A percentile compares a stretch with the other conserved stretches of the same genome.
Evolutionary conservation across 1,284 basidiomycete genomes (phyloP).

Genomic region (Leucoagaricus sp.): DNA sequence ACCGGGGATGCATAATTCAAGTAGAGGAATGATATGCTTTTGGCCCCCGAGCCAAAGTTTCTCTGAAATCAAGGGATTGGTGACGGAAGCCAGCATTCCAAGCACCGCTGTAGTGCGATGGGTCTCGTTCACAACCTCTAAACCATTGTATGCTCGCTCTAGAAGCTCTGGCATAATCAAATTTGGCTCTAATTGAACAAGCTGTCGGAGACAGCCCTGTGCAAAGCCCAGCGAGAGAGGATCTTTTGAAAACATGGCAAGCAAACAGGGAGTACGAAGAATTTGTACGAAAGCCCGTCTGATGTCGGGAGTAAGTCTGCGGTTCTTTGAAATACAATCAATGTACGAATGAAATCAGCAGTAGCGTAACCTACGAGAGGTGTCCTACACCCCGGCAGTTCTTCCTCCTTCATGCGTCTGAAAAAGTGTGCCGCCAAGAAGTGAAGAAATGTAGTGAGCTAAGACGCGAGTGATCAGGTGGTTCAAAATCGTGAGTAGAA

Average conservation of each 20-base stretch:
- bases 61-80: conserved; percentile 80
- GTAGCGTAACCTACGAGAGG: conserved; percentile 57
- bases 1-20: conserved; percentile 90
- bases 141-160: conserved; percentile 87
- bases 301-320: conserved; percentile 83
- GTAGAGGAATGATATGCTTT: conserved; percentile 85
- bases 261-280: conserved; percentile 85
- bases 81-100: conserved; percentile 82
- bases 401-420: conserved; percentile 84
- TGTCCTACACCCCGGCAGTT: conserved; percentile 78
- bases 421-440: conserved; percentile 82
- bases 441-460: conserved; percentile 79
- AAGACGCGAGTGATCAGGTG: conserved; percentile 8
- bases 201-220: conserved; percentile 69
- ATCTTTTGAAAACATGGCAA: conserved; percentile 96
- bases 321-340: conserved; percentile 41
- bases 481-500: background rate
- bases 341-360: background rate
- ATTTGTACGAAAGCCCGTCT: conserved; percentile 82
- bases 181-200: conserved; percentile 84
- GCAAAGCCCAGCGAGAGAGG: conserved; percentile 65
- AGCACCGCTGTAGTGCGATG: conserved; percentile 92
- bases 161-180: conserved; percentile 92
- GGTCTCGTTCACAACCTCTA: conserved; percentile 95
- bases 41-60: conserved; percentile 83